Percentiles rank a stretch among this genome's conserved stretches.
Evolutionary conservation across 129 eudicot genomes (phyloP).

Genomic region (Pittosporum tobira): DNA sequence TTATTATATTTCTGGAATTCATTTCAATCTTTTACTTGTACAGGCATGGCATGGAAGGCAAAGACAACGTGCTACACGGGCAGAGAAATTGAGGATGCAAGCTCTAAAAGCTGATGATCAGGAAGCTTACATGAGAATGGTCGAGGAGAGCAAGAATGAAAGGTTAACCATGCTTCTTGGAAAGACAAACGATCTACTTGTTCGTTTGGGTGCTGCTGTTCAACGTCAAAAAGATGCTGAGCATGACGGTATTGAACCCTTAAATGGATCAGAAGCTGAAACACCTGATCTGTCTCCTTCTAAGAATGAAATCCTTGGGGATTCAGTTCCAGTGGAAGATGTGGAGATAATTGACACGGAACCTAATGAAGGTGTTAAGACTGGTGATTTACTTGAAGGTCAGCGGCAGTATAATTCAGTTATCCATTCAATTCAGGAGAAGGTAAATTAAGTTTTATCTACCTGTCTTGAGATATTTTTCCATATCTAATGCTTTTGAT

Average conservation of each 20-base stretch:
- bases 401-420: constrained; percentile 89
- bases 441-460: constrained; percentile 33
- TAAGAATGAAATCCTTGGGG: constrained; percentile 33
- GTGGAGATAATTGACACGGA: constrained; percentile 35
- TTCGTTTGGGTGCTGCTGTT: constrained; percentile 96
- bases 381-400: constrained; percentile 87
- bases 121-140: constrained; percentile 99
- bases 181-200: constrained; percentile 91
- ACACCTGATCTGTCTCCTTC: constrained; percentile 37
- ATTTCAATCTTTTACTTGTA: constrained; percentile 2
- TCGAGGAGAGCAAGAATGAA: constrained; percentile 98
- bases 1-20: constrained; percentile 1
- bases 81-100: constrained; percentile 91
- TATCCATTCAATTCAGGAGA: constrained; percentile 92
- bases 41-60: constrained; percentile 99
- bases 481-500: neutral
- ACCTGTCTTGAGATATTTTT: neutral
- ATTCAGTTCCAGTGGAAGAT: constrained; percentile 44
- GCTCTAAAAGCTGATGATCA: constrained; percentile 92
- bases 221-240: constrained; percentile 93
- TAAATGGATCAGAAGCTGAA: constrained; percentile 48
- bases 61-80: constrained; percentile 90
- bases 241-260: constrained; percentile 73
- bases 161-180: constrained; percentile 92
- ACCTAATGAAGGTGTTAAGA: constrained; percentile 35